phyloP scores from a whole-genome alignment of 169 alveolate species.

The Plasmodium inui region DNA sequence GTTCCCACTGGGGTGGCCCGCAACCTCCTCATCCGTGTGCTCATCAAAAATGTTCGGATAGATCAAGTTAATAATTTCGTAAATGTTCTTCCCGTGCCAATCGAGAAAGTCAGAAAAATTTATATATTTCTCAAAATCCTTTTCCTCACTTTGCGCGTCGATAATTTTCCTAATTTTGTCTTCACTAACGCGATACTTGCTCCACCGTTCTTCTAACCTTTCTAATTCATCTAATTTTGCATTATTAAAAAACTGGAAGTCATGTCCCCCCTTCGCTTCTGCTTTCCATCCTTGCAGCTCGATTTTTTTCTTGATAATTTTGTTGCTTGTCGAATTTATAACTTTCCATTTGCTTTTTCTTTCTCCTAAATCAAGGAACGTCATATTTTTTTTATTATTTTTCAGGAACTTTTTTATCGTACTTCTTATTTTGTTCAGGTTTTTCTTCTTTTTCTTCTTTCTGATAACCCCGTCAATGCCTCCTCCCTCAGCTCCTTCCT shows the following conservation, averaged over 20 bases:
- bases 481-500: not conserved
- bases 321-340: conserved; percentile 76
- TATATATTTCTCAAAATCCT: conserved; percentile 73
- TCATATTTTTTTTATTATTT: conserved; percentile 56
- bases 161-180: conserved; percentile 71
- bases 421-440: conserved; percentile 32
- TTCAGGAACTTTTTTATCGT: conserved; percentile 53
- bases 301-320: conserved; percentile 58
- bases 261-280: conserved; percentile 93
- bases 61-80: conserved; percentile 83
- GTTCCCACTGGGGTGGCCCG: not conserved
- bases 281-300: conserved; percentile 93
- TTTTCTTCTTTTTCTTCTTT: conserved; percentile 24
- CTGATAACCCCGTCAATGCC: not conserved
- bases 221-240: conserved; percentile 75
- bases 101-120: conserved; percentile 77
- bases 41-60: conserved; percentile 56
- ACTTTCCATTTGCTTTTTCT: conserved; percentile 89
- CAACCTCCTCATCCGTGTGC: not conserved
- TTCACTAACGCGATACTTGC: conserved; percentile 28
- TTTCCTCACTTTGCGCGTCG: conserved; percentile 73
- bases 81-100: conserved; percentile 80
- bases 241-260: conserved; percentile 91
- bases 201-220: conserved; percentile 59
- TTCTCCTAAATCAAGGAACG: conserved; percentile 88